Evolutionary conservation across 2,329 filamentous ascomycete genomes (phyloP).

Genomic region (Aspergillus nomiae): DNA sequence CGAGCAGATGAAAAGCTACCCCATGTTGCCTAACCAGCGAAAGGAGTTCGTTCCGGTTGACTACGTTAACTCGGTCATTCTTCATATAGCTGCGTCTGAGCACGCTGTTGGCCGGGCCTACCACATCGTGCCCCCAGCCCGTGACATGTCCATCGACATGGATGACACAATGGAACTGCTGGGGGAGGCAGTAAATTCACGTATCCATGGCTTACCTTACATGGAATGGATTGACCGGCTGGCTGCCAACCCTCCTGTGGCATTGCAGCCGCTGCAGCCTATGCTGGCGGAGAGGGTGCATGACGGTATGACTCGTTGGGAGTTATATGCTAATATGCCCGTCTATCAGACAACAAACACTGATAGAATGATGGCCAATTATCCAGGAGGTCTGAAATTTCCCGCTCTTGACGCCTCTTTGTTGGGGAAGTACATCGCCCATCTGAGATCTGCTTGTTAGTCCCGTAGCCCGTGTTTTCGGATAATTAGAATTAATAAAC

Average conservation of each 20-base stretch:
- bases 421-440: no score
- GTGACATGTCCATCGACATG: conserved; percentile 16
- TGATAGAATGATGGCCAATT: no score
- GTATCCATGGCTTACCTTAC: conserved; percentile 9
- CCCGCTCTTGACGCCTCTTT: no score
- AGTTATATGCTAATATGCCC: no score
- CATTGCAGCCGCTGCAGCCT: conserved; percentile 21
- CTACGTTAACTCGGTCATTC: conserved; percentile 21
- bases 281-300: no score
- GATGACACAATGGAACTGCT: background rate
- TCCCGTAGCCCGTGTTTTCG: no score
- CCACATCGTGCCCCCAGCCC: conserved; percentile 22
- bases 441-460: no score
- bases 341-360: no score
- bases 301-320: no score
- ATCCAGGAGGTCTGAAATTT: no score
- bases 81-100: conserved; percentile 21
- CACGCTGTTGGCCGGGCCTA: conserved; percentile 21
- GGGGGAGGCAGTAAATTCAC: background rate
- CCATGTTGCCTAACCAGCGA: conserved; percentile 23
- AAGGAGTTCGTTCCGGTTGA: conserved; percentile 31
- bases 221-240: conserved; percentile 19
- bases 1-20: conserved; percentile 62
- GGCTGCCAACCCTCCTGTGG: background rate
- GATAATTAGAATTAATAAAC: no score